These are phyloP conservation scores for Teratosphaeria gauchensis DNA, from an alignment of 2,329 filamentous ascomycete species.

Conservation along the genomic window DNA sequence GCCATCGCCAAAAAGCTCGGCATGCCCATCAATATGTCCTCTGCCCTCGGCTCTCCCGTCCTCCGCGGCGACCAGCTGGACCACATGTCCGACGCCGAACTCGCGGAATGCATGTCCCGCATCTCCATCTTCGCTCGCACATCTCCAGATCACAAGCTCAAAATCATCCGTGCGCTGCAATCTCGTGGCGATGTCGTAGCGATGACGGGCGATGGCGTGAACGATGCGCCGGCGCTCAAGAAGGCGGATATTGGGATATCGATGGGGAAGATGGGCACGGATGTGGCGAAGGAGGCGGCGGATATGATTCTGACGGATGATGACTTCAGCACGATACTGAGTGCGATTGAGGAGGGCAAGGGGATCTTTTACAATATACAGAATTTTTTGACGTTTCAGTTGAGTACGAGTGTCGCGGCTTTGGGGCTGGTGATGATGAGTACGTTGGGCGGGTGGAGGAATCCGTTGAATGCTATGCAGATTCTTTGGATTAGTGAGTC, in stretches of 20 bases:
- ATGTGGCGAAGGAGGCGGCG: conserved; percentile 93
- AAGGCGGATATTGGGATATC: conserved; percentile 96
- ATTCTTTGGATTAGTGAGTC: conserved; percentile 99
- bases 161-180: conserved; percentile 87
- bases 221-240: conserved; percentile 92
- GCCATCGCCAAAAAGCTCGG: conserved; percentile 93
- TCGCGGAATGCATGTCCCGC: conserved; percentile 73
- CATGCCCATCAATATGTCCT: conserved; percentile 67
- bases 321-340: conserved; percentile 83
- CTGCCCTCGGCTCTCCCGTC: conserved; percentile 55
- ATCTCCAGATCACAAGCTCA: conserved; percentile 95
- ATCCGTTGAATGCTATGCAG: conserved; percentile 97
- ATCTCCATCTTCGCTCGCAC: conserved; percentile 95
- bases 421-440: conserved; percentile 85
- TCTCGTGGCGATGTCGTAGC: conserved; percentile 91
- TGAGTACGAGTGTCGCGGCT: conserved; percentile 92
- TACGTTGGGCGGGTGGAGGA: conserved; percentile 86
- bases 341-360: conserved; percentile 96
- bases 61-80: conserved; percentile 89
- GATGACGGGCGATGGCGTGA: conserved; percentile 98
- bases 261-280: conserved; percentile 90
- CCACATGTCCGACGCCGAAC: conserved; percentile 73
- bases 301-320: conserved; percentile 89
- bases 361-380: conserved; percentile 99
- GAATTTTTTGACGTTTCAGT: conserved; percentile 96